Conservation (phyloP, 345 rosid genomes). For the Tarenaya hassleriana region DNA sequence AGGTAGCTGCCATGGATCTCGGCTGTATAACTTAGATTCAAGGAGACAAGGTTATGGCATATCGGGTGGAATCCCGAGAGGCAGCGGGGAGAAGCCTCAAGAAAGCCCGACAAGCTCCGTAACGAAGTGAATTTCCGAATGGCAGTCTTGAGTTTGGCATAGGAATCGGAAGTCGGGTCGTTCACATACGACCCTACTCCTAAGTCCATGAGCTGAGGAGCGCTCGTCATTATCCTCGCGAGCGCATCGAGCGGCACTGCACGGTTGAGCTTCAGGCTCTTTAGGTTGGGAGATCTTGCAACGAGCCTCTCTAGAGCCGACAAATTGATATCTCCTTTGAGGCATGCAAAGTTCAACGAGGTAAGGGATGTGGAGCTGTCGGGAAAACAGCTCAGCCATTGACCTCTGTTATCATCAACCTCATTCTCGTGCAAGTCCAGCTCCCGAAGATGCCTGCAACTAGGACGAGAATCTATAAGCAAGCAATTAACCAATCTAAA, state of each 20-base stretch:
- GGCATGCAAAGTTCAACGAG: constrained; percentile 88
- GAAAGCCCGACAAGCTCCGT: constrained; percentile 80
- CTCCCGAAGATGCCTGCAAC: constrained; percentile 69
- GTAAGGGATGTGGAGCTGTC: constrained; percentile 68
- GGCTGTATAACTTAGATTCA: constrained; percentile 85
- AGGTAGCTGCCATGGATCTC: constrained; percentile 63
- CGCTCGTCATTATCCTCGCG: constrained; percentile 50
- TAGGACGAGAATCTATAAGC: too few species aligned
- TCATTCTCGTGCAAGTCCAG: constrained; percentile 97
- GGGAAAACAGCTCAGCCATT: constrained; percentile 90
- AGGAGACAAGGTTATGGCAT: constrained; percentile 48
- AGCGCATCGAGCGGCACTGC: constrained; percentile 72
- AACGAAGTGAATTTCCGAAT: constrained; percentile 48
- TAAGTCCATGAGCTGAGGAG: constrained; percentile 71
- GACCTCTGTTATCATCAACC: constrained; percentile 89
- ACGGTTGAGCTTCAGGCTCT: constrained; percentile 73
- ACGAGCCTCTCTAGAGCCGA: constrained; percentile 82
- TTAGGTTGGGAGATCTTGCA: constrained; percentile 79
- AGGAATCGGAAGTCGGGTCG: constrained; percentile 60
- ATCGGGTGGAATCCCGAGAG: constrained; percentile 55
- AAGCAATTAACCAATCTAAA: too few species aligned
- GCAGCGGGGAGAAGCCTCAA: constrained; percentile 61
- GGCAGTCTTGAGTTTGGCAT: constrained; percentile 38
- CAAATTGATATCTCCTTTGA: constrained; percentile 71
- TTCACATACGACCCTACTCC: constrained; percentile 80